Percentiles rank a stretch among this genome's conserved stretches.
Conservation (phyloP, 192 early-diverging fungal species). For the Rhizophagus clarus region DNA sequence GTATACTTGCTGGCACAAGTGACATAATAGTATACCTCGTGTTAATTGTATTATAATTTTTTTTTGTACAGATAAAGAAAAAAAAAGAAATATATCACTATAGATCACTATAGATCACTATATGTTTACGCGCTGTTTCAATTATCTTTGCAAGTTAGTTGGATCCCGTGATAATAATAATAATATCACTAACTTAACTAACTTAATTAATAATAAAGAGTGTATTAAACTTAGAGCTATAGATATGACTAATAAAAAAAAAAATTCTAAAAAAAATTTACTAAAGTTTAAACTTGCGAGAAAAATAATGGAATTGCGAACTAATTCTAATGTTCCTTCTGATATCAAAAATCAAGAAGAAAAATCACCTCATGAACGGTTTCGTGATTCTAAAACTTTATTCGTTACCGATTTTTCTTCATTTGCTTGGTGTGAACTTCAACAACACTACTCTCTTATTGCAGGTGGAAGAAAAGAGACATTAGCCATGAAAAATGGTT, state of each 20-base stretch:
- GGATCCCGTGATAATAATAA: neutral
- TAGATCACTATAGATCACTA: too few species aligned
- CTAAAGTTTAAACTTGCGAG: neutral
- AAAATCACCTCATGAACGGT: conserved; percentile 8
- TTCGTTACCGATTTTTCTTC: conserved; percentile 20
- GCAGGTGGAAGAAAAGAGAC: conserved; percentile 13
- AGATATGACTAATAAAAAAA: neutral
- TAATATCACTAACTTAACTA: neutral
- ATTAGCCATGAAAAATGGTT: neutral
- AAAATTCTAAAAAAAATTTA: neutral
- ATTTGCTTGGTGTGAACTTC: conserved; percentile 24
- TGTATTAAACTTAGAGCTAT: neutral
- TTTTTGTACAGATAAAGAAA: too few species aligned
- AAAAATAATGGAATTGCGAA: neutral
- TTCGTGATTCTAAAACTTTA: conserved; percentile 12
- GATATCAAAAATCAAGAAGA: neutral
- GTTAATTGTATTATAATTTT: too few species aligned
- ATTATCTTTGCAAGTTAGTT: neutral
- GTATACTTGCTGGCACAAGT: too few species aligned
- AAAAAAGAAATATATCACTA: too few species aligned
- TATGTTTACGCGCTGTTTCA: neutral
- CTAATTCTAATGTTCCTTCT: neutral
- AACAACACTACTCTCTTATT: conserved; percentile 4
- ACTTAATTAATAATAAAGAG: neutral
- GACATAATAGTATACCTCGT: too few species aligned